Evolutionary conservation across 805 yeast genomes (phyloP).

Genomic region (Kodamaea fukazawae): DNA sequence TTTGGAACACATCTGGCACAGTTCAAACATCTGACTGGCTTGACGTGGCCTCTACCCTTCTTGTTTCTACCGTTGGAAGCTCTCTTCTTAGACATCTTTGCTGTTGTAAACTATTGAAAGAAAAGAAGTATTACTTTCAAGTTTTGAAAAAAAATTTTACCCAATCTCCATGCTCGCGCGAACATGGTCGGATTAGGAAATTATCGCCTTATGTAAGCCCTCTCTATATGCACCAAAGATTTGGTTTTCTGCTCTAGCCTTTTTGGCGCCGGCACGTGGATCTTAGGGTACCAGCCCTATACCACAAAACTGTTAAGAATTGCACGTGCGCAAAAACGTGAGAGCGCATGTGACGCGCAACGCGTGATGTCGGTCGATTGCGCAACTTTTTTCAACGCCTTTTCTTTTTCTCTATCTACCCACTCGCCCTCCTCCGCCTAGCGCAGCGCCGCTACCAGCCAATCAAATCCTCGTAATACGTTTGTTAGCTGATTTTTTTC

Average conservation of each 20-base stretch:
- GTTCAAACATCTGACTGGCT: slow-evolving; percentile 99
- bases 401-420: too few relatives aligned
- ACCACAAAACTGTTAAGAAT: background rate
- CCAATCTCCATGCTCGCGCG: slow-evolving; percentile 1
- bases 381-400: too few relatives aligned
- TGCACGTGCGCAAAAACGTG: background rate
- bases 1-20: slow-evolving; percentile 99
- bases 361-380: background rate
- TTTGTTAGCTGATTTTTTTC: slow-evolving; percentile 9
- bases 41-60: slow-evolving; percentile 99
- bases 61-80: slow-evolving; percentile 99
- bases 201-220: background rate
- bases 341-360: background rate
- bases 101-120: slow-evolving; percentile 13
- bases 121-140: slow-evolving; percentile 4
- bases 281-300: slow-evolving; percentile 4
- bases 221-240: too few relatives aligned
- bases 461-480: slow-evolving; percentile 7
- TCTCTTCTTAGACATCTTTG: slow-evolving; percentile 99
- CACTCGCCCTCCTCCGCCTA: too few relatives aligned
- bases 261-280: slow-evolving; percentile 4
- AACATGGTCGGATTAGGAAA: background rate
- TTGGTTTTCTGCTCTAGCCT: too few relatives aligned
- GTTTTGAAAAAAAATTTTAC: slow-evolving; percentile 5
- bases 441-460: too few relatives aligned